Percentiles rank a stretch among this genome's conserved stretches.
These are phyloP conservation scores for Bipolaris bicolor DNA, from an alignment of 2,329 filamentous ascomycete species.

Conservation along the genomic window DNA sequence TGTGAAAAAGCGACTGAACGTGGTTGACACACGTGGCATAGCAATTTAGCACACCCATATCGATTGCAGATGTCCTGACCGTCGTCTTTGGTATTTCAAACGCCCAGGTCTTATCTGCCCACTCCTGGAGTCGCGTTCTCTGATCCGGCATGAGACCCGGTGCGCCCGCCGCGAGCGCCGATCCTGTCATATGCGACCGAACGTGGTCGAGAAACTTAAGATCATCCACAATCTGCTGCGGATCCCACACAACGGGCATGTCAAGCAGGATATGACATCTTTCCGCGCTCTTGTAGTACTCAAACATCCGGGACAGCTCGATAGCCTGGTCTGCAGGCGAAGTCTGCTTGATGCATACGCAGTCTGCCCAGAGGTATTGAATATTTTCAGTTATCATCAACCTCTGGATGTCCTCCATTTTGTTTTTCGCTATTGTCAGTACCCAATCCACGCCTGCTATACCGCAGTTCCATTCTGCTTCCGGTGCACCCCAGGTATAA, in stretches of 20 bases:
- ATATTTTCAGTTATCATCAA: neutral
- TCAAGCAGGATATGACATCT: slow-evolving; percentile 10
- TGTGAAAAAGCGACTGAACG: slow-evolving; percentile 7
- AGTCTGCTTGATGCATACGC: slow-evolving; percentile 30
- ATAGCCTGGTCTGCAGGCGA: slow-evolving; percentile 11
- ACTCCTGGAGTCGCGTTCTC: slow-evolving; percentile 2
- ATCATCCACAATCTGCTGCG: slow-evolving; percentile 9
- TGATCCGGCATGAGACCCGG: slow-evolving; percentile 1
- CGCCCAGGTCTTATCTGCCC: neutral
- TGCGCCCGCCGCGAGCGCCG: slow-evolving; percentile 6
- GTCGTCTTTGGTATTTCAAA: slow-evolving; percentile 5
- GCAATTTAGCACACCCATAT: slow-evolving; percentile 12
- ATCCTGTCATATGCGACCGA: slow-evolving; percentile 7
- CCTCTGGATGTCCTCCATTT: slow-evolving; percentile 7
- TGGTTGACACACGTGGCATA: slow-evolving; percentile 11
- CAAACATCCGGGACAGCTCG: slow-evolving; percentile 9
- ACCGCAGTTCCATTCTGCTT: neutral
- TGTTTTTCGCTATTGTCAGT: neutral
- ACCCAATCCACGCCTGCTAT: slow-evolving; percentile 5
- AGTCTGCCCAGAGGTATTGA: slow-evolving; percentile 20
- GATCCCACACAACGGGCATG: slow-evolving; percentile 10
- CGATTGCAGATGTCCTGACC: slow-evolving; percentile 8
- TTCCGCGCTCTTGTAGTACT: slow-evolving; percentile 9
- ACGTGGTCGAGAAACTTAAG: slow-evolving; percentile 12
- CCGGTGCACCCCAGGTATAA: slow-evolving; percentile 4